Evolutionary conservation across 805 yeast genomes (phyloP), one percentile per base, ranked within the genome.

Genomic region (Kazachstania viticola): DNA sequence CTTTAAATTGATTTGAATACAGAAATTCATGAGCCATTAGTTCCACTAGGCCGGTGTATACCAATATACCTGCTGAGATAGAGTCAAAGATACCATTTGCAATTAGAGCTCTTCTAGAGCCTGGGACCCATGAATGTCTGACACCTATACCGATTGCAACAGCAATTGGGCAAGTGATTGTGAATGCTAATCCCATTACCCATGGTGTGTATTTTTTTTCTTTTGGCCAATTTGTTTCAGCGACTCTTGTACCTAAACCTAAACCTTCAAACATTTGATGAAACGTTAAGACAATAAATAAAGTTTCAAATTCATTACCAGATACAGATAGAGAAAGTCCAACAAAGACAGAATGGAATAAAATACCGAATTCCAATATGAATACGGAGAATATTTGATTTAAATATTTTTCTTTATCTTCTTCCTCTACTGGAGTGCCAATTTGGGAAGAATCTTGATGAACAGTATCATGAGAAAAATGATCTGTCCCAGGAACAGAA

Each of bases 191-290:
- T n/a, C 70, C 69, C 39, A 72, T 53, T 0, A 69, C n/a, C 72
- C 77, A 72, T 13, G 83, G 83, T 1, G 77, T 67, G 41, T 47
- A 58, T 40, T 64, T 60, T 44, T 54, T 61, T 14, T 38, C 23
- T 6, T 44, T 31, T 3, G 77, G 74, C 72, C 75, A 74, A 19
- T 58, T 46, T 1, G 72, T 63, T 19, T 64, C 65, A 1, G 84
- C 79, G 23, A 79, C 64, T 54, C 94, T 71, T 7, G 88, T 69
- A 16, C 94, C 94, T 41, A 83, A 62, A 37, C 94, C 94, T 30
- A 83, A 64, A 30, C 94, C 94, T 59, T 82, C 94, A 49, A 82
- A 82, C 63, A 75, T 64, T 56, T 82, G 94, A 52, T 83, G 85
- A 64, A 73, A 74, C 4, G 75, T 70, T 27, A 69, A 41, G n/a